Evolutionary conservation across 371 early-diverging fungal species (phyloP).

Genomic region (Mucor racemosus): DNA sequence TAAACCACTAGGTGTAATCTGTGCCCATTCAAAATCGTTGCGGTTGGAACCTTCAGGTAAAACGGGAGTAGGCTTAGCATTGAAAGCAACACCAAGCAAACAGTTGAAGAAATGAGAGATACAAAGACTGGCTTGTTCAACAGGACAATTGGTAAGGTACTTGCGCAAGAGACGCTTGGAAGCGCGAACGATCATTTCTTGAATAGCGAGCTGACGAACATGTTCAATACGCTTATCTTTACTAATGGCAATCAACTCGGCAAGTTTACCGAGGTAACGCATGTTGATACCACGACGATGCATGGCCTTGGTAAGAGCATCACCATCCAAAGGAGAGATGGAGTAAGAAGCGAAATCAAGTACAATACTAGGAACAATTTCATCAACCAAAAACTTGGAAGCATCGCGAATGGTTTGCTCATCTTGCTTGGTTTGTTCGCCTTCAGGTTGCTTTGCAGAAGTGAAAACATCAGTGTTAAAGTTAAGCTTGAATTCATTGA

Average conservation of each 20-base stretch:
- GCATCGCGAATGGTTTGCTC: conserved; percentile 74
- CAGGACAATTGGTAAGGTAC: conserved; percentile 60
- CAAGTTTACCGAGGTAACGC: conserved; percentile 89
- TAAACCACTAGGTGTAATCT: conserved; percentile 67
- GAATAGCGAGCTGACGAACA: conserved; percentile 58
- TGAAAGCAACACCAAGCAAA: conserved; percentile 67
- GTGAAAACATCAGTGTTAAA: conserved; percentile 88
- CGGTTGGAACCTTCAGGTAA: conserved; percentile 34
- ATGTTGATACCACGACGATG: conserved; percentile 96
- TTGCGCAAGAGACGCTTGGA: conserved; percentile 83
- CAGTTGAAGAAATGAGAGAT: conserved; percentile 87
- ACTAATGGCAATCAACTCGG: conserved; percentile 60
- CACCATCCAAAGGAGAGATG: conserved; percentile 84
- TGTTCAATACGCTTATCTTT: conserved; percentile 64
- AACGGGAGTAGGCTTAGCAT: conserved; percentile 57
- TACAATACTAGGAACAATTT: conserved; percentile 74
- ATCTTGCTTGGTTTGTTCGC: conserved; percentile 39
- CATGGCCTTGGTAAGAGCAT: conserved; percentile 80
- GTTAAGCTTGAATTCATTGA: conserved; percentile 70
- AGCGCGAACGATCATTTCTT: conserved; percentile 89
- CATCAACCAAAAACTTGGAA: conserved; percentile 75
- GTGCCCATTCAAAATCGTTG: conserved; percentile 52
- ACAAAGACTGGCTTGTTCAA: conserved; percentile 63
- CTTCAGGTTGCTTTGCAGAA: conserved; percentile 40
- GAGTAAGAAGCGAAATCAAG: conserved; percentile 76